Base-by-base conservation (phyloP, 768 basidiomycete genomes). In the Calvatia gigantea region DNA sequence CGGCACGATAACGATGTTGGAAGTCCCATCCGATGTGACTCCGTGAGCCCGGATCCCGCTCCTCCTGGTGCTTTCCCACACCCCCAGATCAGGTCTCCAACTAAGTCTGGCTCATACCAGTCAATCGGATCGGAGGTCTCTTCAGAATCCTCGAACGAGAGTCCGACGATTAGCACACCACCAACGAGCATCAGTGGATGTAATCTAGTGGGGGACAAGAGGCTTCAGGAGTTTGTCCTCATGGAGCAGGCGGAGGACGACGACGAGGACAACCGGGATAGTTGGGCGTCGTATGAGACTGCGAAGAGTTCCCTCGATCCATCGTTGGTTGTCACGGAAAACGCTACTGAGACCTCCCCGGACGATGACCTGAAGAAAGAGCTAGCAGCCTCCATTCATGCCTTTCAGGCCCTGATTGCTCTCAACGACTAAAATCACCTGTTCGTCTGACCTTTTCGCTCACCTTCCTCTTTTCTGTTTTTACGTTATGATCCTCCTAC, bases 231-330 rank as follows among this genome's bases (percentile, higher is more conserved):
- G 6, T 55, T 57, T 25, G 23, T 38, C 17, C 17, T 58, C 35
- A 46, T 19, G 12, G 41, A 17, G 39, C 9, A 29, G 8, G 21
- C 6, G 9, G 54, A 52, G 6, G 54, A 49, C 6, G 54, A 39
- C 28, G 37, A 19, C 6, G 42, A 17, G 37, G 38, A 17, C 29
- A 37, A 29, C n/a, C 67, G 70, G 19, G 70, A 64, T 19, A 75
- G 73, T 51, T 55, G 62, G 56, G 58, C 69, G 7, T 73, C 74
- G 1, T 75, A 69, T 52, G 60, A 60, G 45, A 73, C 74, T 17
- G 74, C 74, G 8, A 68, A 58, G 49, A 72, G 65, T 43, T 65
- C 65, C 23, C 67, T 73, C 29, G 54, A 56, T 5, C 32, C 44
- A 60, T 62, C 54, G 65, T 65, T 45, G 44, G 38, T 53, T 14